phyloP scores from a whole-genome alignment of 768 basidiomycete species.

The Hydnomerulius pinastri region DNA sequence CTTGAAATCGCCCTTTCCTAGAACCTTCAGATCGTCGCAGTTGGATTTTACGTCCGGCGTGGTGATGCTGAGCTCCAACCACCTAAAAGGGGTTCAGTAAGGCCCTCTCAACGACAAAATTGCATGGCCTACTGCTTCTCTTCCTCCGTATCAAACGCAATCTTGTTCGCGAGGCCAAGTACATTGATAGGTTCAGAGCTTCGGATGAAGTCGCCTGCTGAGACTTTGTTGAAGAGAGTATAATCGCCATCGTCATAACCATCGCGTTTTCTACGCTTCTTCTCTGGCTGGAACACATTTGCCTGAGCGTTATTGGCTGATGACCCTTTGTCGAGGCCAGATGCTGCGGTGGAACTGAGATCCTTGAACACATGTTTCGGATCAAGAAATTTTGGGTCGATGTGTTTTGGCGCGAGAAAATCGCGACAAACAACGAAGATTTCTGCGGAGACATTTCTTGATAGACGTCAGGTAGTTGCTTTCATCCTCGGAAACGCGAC shows the following conservation, averaged over 20 bases:
- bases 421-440: slow-evolving; percentile 99
- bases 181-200: slow-evolving; percentile 72
- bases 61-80: slow-evolving; percentile 72
- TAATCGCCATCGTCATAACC: slow-evolving; percentile 96
- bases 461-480: neutral
- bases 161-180: slow-evolving; percentile 77
- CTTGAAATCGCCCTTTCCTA: slow-evolving; percentile 99
- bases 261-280: slow-evolving; percentile 88
- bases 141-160: slow-evolving; percentile 77
- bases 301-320: slow-evolving; percentile 71
- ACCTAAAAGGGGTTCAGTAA: slow-evolving; percentile 44
- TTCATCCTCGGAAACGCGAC: slow-evolving; percentile 11
- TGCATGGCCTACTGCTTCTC: slow-evolving; percentile 67
- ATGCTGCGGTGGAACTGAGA: slow-evolving; percentile 49
- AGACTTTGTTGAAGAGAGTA: slow-evolving; percentile 76
- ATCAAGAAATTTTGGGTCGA: slow-evolving; percentile 98
- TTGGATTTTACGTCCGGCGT: slow-evolving; percentile 80
- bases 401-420: slow-evolving; percentile 91
- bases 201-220: slow-evolving; percentile 72
- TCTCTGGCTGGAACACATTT: slow-evolving; percentile 97
- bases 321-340: slow-evolving; percentile 51
- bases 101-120: neutral
- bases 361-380: slow-evolving; percentile 99
- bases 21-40: slow-evolving; percentile 90
- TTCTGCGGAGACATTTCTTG: slow-evolving; percentile 96